Percentiles rank a stretch among this genome's conserved stretches.
Evolutionary conservation across 2,329 filamentous ascomycete species (phyloP).

Genomic region (Phialophora tarda): DNA sequence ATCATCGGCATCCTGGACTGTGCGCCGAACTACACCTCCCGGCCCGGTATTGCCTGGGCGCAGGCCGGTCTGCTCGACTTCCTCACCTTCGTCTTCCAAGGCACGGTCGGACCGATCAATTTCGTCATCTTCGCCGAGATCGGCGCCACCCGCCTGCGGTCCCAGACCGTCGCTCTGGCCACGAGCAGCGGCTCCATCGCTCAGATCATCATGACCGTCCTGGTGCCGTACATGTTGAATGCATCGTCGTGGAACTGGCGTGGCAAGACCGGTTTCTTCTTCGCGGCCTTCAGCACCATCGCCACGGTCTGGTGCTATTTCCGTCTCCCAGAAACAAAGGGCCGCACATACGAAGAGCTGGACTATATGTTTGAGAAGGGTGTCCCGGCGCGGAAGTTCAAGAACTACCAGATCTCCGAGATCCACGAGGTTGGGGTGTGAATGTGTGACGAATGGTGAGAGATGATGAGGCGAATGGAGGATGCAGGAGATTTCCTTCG

Average conservation of each 20-base stretch:
- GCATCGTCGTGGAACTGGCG: constrained; percentile 43
- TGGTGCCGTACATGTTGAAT: constrained; percentile 44
- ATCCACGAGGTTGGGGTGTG: constrained; percentile 15
- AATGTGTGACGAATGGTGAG: background rate
- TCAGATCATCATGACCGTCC: constrained; percentile 55
- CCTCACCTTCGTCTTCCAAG: constrained; percentile 62
- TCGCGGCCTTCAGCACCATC: constrained; percentile 64
- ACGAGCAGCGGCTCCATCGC: constrained; percentile 58
- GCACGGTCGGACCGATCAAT: constrained; percentile 59
- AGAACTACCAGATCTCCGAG: constrained; percentile 26
- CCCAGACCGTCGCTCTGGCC: constrained; percentile 60
- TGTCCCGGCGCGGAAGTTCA: constrained; percentile 36
- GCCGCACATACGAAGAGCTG: constrained; percentile 43
- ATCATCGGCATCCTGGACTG: constrained; percentile 44
- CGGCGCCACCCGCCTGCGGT: constrained; percentile 58
- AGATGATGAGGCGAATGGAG: background rate
- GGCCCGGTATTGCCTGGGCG: constrained; percentile 43
- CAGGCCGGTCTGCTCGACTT: constrained; percentile 48
- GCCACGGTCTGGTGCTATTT: constrained; percentile 48
- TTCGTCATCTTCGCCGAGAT: constrained; percentile 60
- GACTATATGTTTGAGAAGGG: constrained; percentile 41
- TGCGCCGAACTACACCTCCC: constrained; percentile 36
- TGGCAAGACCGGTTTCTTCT: constrained; percentile 58
- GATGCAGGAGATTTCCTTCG: background rate
- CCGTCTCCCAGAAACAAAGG: constrained; percentile 40